Conservation (phyloP, 306 rosid genomes). For the Hippophae gyantsensis region DNA sequence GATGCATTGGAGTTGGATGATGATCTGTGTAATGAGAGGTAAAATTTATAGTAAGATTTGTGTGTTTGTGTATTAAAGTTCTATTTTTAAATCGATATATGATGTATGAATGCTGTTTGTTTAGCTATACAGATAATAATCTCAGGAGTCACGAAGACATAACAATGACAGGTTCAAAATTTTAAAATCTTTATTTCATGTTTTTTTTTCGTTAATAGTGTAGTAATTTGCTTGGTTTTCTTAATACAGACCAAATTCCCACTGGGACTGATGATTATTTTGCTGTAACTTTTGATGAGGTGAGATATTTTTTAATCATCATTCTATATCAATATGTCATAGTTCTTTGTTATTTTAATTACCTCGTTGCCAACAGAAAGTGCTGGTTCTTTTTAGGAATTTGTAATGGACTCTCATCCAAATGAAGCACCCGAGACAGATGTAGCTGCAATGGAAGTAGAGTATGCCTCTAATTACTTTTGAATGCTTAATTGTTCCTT, state of each 20-base stretch:
- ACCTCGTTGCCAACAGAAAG: conserved; percentile 3
- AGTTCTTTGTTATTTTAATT: conserved; percentile 4
- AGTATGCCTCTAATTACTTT: conserved; percentile 33
- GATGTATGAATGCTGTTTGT: conserved; percentile 11
- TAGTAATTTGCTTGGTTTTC: conserved; percentile 3
- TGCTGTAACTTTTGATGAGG: conserved; percentile 66
- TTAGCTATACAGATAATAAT: conserved; percentile 49
- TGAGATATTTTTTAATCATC: conserved; percentile 4
- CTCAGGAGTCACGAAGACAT: conserved; percentile 52
- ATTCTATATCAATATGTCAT: not conserved
- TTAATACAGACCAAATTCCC: conserved; percentile 51
- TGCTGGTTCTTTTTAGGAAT: conserved; percentile 38
- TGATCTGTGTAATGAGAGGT: conserved; percentile 31
- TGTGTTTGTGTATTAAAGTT: not conserved
- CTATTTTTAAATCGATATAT: not conserved
- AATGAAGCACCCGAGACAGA: conserved; percentile 26
- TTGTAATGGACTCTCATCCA: conserved; percentile 20
- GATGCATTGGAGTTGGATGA: conserved; percentile 42
- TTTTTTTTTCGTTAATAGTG: not conserved
- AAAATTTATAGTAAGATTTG: conserved; percentile 3
- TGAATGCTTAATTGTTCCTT: not conserved
- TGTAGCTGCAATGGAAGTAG: conserved; percentile 29
- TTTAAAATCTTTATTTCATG: conserved; percentile 1
- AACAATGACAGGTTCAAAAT: conserved; percentile 46
- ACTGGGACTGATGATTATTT: conserved; percentile 29